Evolutionary conservation across 345 rosid species (phyloP).

Genomic region (Eutrema japonicum): DNA sequence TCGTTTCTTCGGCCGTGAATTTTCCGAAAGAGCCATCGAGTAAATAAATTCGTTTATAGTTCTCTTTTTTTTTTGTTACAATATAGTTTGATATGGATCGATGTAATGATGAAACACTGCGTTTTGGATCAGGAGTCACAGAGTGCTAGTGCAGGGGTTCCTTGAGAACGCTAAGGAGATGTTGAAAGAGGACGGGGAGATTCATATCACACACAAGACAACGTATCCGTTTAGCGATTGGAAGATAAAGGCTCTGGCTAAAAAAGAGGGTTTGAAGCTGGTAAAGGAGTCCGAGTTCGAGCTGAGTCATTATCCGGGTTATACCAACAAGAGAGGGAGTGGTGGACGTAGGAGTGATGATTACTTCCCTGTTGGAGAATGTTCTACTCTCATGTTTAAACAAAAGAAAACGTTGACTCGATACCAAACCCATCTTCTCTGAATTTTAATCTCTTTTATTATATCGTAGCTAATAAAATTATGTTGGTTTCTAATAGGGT

Average conservation of each 20-base stretch:
- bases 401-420: background rate
- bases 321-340: constrained; percentile 56
- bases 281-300: constrained; percentile 36
- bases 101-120: background rate
- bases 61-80: background rate
- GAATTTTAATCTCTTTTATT: background rate
- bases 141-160: constrained; percentile 49
- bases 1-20: constrained; percentile 43
- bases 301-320: constrained; percentile 52
- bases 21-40: constrained; percentile 19
- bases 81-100: background rate
- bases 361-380: constrained; percentile 34
- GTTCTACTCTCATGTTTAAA: constrained; percentile 42
- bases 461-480: background rate
- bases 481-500: background rate
- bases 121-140: constrained; percentile 42
- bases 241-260: constrained; percentile 47
- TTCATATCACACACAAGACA: constrained; percentile 65
- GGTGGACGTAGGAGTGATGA: constrained; percentile 42
- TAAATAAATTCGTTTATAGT: background rate
- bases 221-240: constrained; percentile 51
- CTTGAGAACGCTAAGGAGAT: constrained; percentile 51
- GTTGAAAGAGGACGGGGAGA: constrained; percentile 52
- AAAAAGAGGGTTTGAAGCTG: constrained; percentile 45
- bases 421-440: background rate